Base-by-base conservation (phyloP, 2,329 filamentous ascomycete genomes). In the Rutstroemia sp. region DNA sequence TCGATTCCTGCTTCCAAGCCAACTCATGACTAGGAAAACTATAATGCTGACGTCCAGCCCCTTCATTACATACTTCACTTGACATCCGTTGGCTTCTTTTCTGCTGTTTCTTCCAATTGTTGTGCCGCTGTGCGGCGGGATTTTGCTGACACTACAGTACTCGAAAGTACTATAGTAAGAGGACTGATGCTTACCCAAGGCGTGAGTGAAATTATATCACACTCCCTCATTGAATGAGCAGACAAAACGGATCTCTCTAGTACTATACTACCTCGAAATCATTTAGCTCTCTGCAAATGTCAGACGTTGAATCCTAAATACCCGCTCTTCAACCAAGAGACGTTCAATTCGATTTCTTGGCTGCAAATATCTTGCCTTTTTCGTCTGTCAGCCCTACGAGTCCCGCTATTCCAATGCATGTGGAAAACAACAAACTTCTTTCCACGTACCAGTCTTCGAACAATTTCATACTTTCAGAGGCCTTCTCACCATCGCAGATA, bases 81-180 rank as follows among this genome's bases (percentile, higher is more conserved):
- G 5, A 17, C 34, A 19, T 27, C 46, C 19, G 25, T 19, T 40
- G 34, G 38, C 1, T 38, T 45, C 25, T 8, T 45, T 51, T 48
- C 38, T 23, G 44, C 39, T 56, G 19, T 46, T 25, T 45, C 40
- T 4, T 44, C 38, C 46, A 44, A 21, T 19, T 50, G 23, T 25
- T 25, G 23, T 38, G 45, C 38, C 38, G 38, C 38, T 42, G 52
- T 44, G 17, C 40, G n/a, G 16, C n/a, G 10, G 36, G 25, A 34
- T 38, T 14, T 55, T 46, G 47, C 61, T 61, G 57, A 63, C 60
- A 48, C 46, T 49, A 63, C 60, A 48, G 46, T 49, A 27, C 23
- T 45, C 46, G 25, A 53, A 40, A 40, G 14, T n/a, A n/a, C n/a
- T n/a, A n/a, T n/a, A n/a, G n/a, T 5, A 40, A 40, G 5, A 42